A percentile compares a stretch with the other conserved stretches of the same genome.
phyloP scores from a whole-genome alignment of 2,329 filamentous ascomycete species.

The Boeremia exigua region DNA sequence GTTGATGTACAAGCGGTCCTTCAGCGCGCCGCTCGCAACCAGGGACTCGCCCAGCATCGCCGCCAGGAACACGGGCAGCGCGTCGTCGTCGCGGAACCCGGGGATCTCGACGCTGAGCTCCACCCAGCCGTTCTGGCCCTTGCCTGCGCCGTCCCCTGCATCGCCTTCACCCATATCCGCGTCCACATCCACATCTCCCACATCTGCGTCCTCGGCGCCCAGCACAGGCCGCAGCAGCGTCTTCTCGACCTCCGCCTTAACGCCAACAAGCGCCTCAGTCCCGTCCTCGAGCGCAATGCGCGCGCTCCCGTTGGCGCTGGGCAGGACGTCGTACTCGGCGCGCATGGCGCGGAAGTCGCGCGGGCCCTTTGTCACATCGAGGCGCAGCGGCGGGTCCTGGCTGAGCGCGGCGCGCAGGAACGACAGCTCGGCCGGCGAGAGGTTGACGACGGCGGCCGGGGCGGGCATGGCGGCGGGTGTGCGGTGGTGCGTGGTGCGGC shows the following conservation, averaged over 20 bases:
- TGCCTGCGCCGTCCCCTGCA: slow-evolving; percentile 39
- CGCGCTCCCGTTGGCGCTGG: slow-evolving; percentile 88
- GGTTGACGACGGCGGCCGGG: slow-evolving; percentile 62
- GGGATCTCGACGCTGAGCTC: slow-evolving; percentile 93
- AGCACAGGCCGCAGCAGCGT: slow-evolving; percentile 53
- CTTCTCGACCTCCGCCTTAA: slow-evolving; percentile 92
- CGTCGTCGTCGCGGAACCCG: slow-evolving; percentile 88
- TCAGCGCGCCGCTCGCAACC: slow-evolving; percentile 71
- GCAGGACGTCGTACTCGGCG: slow-evolving; percentile 89
- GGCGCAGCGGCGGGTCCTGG: slow-evolving; percentile 81
- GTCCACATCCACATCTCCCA: slow-evolving; percentile 35
- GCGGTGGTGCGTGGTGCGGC: background rate
- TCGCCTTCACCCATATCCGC: slow-evolving; percentile 48
- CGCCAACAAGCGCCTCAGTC: slow-evolving; percentile 92
- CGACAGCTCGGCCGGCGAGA: slow-evolving; percentile 94
- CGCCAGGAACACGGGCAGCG: slow-evolving; percentile 82
- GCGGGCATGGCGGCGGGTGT: slow-evolving; percentile 37
- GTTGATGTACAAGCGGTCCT: slow-evolving; percentile 83
- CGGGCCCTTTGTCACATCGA: slow-evolving; percentile 66
- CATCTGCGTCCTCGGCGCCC: slow-evolving; percentile 32
- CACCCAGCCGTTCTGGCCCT: slow-evolving; percentile 74
- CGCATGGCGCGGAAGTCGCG: slow-evolving; percentile 89
- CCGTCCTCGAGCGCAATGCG: slow-evolving; percentile 94
- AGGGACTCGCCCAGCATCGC: slow-evolving; percentile 90
- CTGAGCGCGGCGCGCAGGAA: slow-evolving; percentile 90